Evolutionary conservation across 2,329 filamentous ascomycete species (phyloP).

Genomic region (Tolypocladium ovalisporum): DNA sequence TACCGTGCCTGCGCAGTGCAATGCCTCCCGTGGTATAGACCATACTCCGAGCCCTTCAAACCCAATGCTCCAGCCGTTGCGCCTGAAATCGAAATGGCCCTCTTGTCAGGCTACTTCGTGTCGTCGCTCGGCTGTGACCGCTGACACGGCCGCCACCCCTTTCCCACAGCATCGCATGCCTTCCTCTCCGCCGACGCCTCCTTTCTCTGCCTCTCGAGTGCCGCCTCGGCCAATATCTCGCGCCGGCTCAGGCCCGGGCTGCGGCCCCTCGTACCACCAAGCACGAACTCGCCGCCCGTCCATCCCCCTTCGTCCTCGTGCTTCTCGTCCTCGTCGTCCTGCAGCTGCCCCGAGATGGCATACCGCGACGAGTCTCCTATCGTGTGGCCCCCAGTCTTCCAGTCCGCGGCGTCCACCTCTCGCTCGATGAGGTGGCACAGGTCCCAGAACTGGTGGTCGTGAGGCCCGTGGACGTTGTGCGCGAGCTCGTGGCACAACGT

Average conservation of each 20-base stretch:
- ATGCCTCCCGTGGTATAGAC: not conserved
- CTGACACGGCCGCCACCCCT: slow-evolving; percentile 17
- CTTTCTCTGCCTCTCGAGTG: slow-evolving; percentile 22
- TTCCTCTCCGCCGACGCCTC: slow-evolving; percentile 20
- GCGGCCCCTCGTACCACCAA: slow-evolving; percentile 43
- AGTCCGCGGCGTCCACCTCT: slow-evolving; percentile 75
- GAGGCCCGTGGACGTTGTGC: slow-evolving; percentile 78
- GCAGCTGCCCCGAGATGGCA: slow-evolving; percentile 35
- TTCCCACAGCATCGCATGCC: slow-evolving; percentile 17
- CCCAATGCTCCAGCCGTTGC: not conserved
- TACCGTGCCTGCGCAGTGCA: not conserved
- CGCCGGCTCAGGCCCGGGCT: slow-evolving; percentile 49
- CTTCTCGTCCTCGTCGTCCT: slow-evolving; percentile 38
- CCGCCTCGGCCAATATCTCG: slow-evolving; percentile 56
- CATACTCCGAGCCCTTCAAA: not conserved
- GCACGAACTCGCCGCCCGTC: slow-evolving; percentile 68
- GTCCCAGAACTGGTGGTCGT: slow-evolving; percentile 84
- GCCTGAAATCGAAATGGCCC: not conserved
- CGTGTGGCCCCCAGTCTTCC: slow-evolving; percentile 57
- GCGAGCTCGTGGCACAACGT: slow-evolving; percentile 93
- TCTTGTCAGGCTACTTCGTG: slow-evolving; percentile 8
- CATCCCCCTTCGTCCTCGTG: slow-evolving; percentile 62
- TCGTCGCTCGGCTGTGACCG: slow-evolving; percentile 12
- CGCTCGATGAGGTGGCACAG: slow-evolving; percentile 77
- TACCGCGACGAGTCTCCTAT: slow-evolving; percentile 55